phyloP scores from a whole-genome alignment of 345 rosid genomes.

The Eucalyptus tenuipes region DNA sequence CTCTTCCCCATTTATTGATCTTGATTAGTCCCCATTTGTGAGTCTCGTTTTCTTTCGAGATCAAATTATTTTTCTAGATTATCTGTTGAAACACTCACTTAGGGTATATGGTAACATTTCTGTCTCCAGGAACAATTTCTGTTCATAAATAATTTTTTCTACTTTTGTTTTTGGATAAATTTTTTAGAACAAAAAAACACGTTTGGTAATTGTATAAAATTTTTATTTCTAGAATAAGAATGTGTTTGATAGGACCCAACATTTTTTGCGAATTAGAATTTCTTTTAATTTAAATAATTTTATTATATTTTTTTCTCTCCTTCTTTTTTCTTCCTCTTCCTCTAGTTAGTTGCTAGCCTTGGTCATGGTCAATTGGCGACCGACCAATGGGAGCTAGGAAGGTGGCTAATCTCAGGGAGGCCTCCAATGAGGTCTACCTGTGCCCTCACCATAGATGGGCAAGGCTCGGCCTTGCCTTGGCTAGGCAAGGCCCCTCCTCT shows the following conservation, averaged over 20 bases:
- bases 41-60: not conserved
- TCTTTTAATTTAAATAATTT: too few relatives aligned
- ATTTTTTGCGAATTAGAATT: too few relatives aligned
- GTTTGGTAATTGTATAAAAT: rapidly evolving
- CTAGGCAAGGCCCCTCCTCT: too few relatives aligned
- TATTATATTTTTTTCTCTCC: too few relatives aligned
- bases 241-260: rapidly evolving
- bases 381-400: rapidly evolving
- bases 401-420: rapidly evolving
- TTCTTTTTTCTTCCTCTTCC: rapidly evolving
- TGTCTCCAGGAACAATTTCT: rapidly evolving
- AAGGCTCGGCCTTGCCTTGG: rapidly evolving
- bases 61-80: rapidly evolving
- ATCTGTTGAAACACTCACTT: rapidly evolving
- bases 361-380: too few relatives aligned
- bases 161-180: rapidly evolving
- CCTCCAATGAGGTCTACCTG: rapidly evolving
- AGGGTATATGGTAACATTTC: rapidly evolving
- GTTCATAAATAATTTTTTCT: too few relatives aligned
- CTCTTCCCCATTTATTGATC: not conserved
- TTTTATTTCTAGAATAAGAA: rapidly evolving
- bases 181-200: rapidly evolving
- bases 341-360: rapidly evolving
- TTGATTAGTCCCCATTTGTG: not conserved
- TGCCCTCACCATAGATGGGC: rapidly evolving